Base-by-base conservation (phyloP, 2,329 filamentous ascomycete genomes). In the Botryosphaeria dothidea region DNA sequence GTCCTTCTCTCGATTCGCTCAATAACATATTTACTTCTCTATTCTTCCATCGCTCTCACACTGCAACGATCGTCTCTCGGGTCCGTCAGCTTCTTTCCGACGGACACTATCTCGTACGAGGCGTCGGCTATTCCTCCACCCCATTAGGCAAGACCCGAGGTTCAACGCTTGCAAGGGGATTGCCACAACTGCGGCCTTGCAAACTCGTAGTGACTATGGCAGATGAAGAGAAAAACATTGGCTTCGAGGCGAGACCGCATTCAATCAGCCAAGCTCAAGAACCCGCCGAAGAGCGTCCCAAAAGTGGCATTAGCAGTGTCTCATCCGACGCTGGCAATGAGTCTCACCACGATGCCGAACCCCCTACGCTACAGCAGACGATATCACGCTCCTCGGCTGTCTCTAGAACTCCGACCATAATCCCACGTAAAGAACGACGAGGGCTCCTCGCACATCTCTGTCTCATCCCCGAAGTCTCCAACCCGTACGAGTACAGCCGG, bases 391-490 rank as follows among this genome's bases (percentile, higher is more conserved):
- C 75, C 7, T 72, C 69, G 17, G 74, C 77, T 4, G 71, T 78
- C 17, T 72, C 67, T 9, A 73, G 75, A 62, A 73, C 82, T 1
- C 77, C 83, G 9, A 68, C 81, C 17, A 75, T 79, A 56, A 81
- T 90, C 1, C 82, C 85, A 2, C 78, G 83, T 38, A 70, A 75
- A 1, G 76, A 86, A 67, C 85, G 92, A 56, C 84, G 92, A 71
- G 93, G 93, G 0, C 80, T 96, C 1, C 83, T 97, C 54, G 88
- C 87, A 1, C 84, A 84, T 41, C 81, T 96, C 13, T 82, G 90
- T 1, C 66, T 96, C 34, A 82, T 96, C 17, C 90, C 92, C 1
- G 93, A 97, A 78, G 87, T 96, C 15, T 87, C 91, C 51, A 83
- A 89, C 34, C 90, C 93, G 0, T 88, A 89, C 66, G 85, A 92